A percentile compares a stretch with the other conserved stretches of the same genome.
phyloP scores from a whole-genome alignment of 169 alveolate genomes.

The Plasmodium inui region DNA sequence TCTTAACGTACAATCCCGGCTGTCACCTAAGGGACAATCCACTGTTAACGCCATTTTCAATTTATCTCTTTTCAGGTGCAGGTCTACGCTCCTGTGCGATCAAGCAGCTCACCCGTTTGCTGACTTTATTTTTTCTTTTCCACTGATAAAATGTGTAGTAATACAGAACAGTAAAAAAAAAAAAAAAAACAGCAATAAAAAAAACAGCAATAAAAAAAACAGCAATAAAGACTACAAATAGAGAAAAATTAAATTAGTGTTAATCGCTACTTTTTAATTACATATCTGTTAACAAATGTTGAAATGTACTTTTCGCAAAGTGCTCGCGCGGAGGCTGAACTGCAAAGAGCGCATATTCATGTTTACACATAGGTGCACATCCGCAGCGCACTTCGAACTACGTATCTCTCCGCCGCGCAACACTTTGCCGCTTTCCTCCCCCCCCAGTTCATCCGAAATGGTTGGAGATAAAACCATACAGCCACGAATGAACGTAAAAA shows the following conservation, averaged over 20 bases:
- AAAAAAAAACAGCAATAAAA: background rate
- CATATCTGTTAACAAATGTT: slow-evolving; percentile 8
- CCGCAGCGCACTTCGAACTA: background rate
- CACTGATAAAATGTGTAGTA: background rate
- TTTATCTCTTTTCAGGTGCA: background rate
- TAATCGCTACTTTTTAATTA: slow-evolving; percentile 1
- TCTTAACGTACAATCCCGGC: background rate
- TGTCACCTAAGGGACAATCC: too few species aligned
- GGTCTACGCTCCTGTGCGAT: background rate
- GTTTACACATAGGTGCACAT: background rate
- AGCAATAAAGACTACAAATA: background rate
- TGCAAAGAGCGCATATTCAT: background rate
- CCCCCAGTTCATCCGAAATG: background rate
- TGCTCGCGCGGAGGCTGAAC: background rate
- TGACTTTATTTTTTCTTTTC: background rate
- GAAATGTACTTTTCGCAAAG: slow-evolving; percentile 1
- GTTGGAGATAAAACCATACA: background rate
- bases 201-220: background rate
- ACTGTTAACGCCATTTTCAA: background rate
- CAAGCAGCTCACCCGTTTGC: background rate
- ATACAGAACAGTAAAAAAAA: background rate
- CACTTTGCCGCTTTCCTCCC: background rate
- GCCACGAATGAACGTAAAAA: background rate
- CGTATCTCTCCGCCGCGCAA: background rate
- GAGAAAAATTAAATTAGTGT: background rate